Percentiles rank a stretch among this genome's conserved stretches.
Conservation (phyloP, 306 rosid species). For the Lathyrus tuberosus region DNA sequence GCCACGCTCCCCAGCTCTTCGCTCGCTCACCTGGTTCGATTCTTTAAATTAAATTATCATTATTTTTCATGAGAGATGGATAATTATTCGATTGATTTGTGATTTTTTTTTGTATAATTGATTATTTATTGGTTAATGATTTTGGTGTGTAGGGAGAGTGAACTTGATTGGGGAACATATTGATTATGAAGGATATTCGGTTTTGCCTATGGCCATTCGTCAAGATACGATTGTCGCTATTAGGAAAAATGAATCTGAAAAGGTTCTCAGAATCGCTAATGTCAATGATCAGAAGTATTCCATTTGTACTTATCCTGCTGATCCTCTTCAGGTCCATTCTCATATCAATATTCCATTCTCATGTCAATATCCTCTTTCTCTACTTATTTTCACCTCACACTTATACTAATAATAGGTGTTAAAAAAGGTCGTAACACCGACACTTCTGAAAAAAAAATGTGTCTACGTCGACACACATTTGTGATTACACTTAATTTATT, state of each 20-base stretch:
- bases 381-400: not conserved
- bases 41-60: not conserved
- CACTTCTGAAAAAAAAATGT: no score
- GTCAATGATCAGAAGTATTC: constrained; percentile 67
- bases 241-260: constrained; percentile 52
- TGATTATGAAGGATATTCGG: constrained; percentile 95
- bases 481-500: no score
- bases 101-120: not conserved
- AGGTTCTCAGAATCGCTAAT: constrained; percentile 72
- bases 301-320: constrained; percentile 81
- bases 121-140: not conserved
- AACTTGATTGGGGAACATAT: constrained; percentile 98
- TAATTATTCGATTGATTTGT: not conserved
- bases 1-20: constrained; percentile 62
- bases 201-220: constrained; percentile 97
- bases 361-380: not conserved
- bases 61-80: no score
- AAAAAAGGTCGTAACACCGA: no score
- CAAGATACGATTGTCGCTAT: constrained; percentile 90
- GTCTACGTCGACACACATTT: no score
- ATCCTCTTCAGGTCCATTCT: constrained; percentile 71
- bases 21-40: constrained; percentile 92
- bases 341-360: constrained; percentile 14
- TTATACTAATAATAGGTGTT: no score
- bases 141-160: constrained; percentile 77